Percentiles rank a stretch among this genome's conserved stretches.
Conservation (phyloP, 257 asterid genomes). For the Forsythia viridissima region DNA sequence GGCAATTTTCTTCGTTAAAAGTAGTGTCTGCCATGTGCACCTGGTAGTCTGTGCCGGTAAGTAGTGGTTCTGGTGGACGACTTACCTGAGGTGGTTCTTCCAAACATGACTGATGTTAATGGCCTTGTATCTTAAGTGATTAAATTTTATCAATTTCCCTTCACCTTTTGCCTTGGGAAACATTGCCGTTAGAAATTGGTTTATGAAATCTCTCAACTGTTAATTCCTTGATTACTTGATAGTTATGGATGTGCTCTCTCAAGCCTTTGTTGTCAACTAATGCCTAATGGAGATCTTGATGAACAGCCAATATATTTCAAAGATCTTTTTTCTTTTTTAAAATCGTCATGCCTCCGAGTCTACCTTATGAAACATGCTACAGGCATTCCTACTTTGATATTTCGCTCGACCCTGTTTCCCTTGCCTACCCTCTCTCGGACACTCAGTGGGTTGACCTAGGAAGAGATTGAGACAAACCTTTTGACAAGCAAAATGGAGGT, state of each 20-base stretch:
- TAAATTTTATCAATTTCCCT: slow-evolving; percentile 13
- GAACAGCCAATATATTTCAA: background rate
- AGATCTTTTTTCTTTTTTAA: too few species aligned
- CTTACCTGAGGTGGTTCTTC: slow-evolving; percentile 83
- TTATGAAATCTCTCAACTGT: background rate
- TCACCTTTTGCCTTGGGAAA: background rate
- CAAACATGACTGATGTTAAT: slow-evolving; percentile 37
- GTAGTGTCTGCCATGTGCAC: slow-evolving; percentile 54
- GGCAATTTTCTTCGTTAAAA: slow-evolving; percentile 27
- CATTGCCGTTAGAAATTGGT: background rate
- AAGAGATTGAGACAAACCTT: too few species aligned
- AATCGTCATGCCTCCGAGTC: background rate
- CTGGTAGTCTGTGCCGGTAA: slow-evolving; percentile 74
- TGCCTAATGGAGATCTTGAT: background rate
- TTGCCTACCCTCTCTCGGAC: too few species aligned
- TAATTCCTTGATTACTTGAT: background rate
- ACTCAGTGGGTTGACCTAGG: too few species aligned
- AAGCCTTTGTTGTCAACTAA: too few species aligned
- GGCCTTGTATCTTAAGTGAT: slow-evolving; percentile 35
- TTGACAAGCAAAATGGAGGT: too few species aligned
- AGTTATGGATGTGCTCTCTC: background rate
- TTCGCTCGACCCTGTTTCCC: too few species aligned
- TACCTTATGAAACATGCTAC: too few species aligned
- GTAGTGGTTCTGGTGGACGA: slow-evolving; percentile 49
- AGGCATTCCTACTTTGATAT: too few species aligned